Base-by-base conservation (phyloP, 352 stramenopile genomes). In the Globisporangium acanthophoron region DNA sequence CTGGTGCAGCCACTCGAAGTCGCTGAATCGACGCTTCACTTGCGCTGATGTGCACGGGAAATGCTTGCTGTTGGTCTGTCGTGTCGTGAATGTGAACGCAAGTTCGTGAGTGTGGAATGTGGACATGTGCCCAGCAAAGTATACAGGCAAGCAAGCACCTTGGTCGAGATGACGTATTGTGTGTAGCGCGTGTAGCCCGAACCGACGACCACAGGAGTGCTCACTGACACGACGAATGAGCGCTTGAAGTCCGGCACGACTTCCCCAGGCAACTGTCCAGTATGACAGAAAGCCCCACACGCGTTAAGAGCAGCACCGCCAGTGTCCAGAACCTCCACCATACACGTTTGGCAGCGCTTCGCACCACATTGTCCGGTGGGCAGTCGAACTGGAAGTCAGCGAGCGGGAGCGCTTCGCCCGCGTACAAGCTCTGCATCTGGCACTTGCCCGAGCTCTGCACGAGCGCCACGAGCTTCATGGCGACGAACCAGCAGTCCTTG, bases 1-100 rank as follows among this genome's bases (percentile, higher is more conserved):
- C 54, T 92, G 68, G 35, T 96, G 88, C 7, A 96, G 75, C 88
- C 88, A 97, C 56, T 92, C 81, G 49, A 97, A 96, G 65, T 97
- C 88, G 54, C 82, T 94, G 62, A 94, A 97, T 13, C 88, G 77
- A 9, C 88, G 74, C 50, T 88, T 89, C 33, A 97, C 85, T 87
- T 92, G 82, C 29, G 77, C 80, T 7, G 71, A 69, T 12, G 69
- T 63, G 51, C 76, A 88, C 8, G 82, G 82, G 45, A 94, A 94
- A 21, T 77, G 67, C 20, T 62, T 66, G 20, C 71, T 78, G 33
- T 92, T 86, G 3, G 78, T 90, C 85, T 94, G 43, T 12, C 58
- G 11, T 0, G 8, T 15, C 37, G 13, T 7, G 40, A 3, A 20
- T 21, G 33, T 20, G 13, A 48, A 20, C 44, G 3, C 3, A 5